Base-by-base conservation (phyloP, 345 rosid genomes). In the Heritiera littoralis region DNA sequence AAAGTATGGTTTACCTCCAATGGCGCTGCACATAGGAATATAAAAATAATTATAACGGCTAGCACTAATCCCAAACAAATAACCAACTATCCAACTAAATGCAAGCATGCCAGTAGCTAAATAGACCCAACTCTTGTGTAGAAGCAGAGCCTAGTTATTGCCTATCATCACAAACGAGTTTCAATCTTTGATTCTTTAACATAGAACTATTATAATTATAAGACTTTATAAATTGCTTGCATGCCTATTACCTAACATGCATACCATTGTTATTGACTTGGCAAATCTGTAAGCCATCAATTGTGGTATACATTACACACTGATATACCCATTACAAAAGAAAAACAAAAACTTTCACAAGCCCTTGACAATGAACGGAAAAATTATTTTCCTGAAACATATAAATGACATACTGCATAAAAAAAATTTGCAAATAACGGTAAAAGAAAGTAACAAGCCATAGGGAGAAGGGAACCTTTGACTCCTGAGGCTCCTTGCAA, bases 401-500 rank as follows among this genome's bases (percentile, higher is more conserved):
- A 41, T 35, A 30, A 77, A 64, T 10, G 28, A 46, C 28, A 68
- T 68, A 17, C 61, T 65, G 41, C n/a, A 59, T 65, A 11, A 55
- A 9, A 51, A 80, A 6, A 30, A 41, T 35, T 43, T 75, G 46
- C 48, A 64, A 10, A 65, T 10, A 9, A 72, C 13, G 18, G 73
- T 41, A 52, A 35, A 59, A 66, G 49, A 68, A 71, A 74, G 38
- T 18, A 7, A 74, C 23, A 32, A 20, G 32, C 43, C 23, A 78
- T 7, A 65, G 67, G 56, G 14, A 60, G 73, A 77, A 76, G 75
- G 88, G 54, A 86, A 93, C 99, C 97, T 93, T 88, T 49, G 95
- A 92, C 56, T 89, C 94, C 71, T 89, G 87, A 80, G 97, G 92
- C 81, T 95, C 98, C 82, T 86, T 91, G 83, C 83, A 86, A 32